A percentile compares a stretch with the other conserved stretches of the same genome.
phyloP scores from a whole-genome alignment of 805 yeast genomes.

The Cephaloascus albidus region DNA sequence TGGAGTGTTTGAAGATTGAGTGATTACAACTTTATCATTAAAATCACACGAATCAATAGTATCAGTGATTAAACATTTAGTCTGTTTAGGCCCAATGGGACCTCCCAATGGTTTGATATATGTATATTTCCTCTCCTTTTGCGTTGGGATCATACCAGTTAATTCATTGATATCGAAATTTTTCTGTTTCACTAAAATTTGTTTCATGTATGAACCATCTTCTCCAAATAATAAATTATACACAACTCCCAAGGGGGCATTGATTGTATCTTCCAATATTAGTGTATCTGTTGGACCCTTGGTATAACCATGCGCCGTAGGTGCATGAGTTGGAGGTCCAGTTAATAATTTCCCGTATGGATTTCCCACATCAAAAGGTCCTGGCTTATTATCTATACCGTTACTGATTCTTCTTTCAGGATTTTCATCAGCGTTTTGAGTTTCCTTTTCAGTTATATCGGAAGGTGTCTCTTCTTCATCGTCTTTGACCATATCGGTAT shows the following conservation, averaged over 20 bases:
- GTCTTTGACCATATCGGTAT: slow-evolving; percentile 19
- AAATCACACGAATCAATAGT: slow-evolving; percentile 43
- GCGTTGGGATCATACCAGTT: slow-evolving; percentile 12
- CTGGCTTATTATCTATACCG: slow-evolving; percentile 1
- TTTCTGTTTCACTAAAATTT: slow-evolving; percentile 47
- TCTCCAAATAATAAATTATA: slow-evolving; percentile 55
- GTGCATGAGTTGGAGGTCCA: slow-evolving; percentile 38
- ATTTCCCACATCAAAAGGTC: slow-evolving; percentile 5
- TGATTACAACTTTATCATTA: slow-evolving; percentile 34
- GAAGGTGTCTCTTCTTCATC: slow-evolving; percentile 5
- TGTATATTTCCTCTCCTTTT: slow-evolving; percentile 36
- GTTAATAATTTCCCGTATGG: slow-evolving; percentile 13
- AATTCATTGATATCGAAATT: slow-evolving; percentile 50
- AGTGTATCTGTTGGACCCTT: slow-evolving; percentile 42
- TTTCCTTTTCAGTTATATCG: background rate
- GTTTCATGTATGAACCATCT: slow-evolving; percentile 33
- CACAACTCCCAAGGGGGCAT: slow-evolving; percentile 60
- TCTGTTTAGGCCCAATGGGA: slow-evolving; percentile 72
- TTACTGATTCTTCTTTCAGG: slow-evolving; percentile 1
- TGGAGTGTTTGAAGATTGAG: slow-evolving; percentile 58
- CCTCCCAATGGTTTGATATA: slow-evolving; percentile 59
- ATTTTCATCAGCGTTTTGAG: slow-evolving; percentile 3
- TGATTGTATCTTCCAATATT: slow-evolving; percentile 40
- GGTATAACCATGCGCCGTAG: slow-evolving; percentile 37
- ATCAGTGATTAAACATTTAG: slow-evolving; percentile 57